Conservation (phyloP, 257 asterid genomes). For the Solanum ossicruentum region DNA sequence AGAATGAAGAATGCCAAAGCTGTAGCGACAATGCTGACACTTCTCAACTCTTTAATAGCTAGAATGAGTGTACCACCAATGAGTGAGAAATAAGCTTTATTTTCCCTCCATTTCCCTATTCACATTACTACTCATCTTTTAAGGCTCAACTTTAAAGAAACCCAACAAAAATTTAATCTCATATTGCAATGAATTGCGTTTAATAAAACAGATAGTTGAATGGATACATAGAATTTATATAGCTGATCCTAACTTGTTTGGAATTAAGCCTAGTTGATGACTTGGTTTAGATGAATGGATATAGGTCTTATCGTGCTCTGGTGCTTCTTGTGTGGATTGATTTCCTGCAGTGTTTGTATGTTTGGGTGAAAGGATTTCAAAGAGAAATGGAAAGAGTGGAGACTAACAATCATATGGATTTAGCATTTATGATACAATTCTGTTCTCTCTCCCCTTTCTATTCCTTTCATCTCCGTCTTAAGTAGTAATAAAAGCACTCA, state of each 20-base stretch:
- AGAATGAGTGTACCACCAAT: no score
- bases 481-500: not conserved
- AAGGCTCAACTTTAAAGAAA: no score
- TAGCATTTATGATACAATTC: not conserved
- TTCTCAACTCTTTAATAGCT: no score
- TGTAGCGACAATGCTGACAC: no score
- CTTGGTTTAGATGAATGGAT: not conserved
- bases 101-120: no score
- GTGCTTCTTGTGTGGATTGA: not conserved
- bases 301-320: not conserved
- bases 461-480: not conserved
- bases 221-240: not conserved
- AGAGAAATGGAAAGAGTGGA: not conserved
- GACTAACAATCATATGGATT: not conserved
- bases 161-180: not conserved
- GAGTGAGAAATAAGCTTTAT: no score
- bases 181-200: not conserved
- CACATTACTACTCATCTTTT: no score
- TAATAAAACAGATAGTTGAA: not conserved
- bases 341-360: not conserved
- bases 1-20: no score
- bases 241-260: not conserved
- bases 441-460: not conserved
- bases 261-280: not conserved
- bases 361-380: not conserved